Base-by-base conservation (phyloP, 164 flowering plant species). In the Cinnamomum micranthum region DNA sequence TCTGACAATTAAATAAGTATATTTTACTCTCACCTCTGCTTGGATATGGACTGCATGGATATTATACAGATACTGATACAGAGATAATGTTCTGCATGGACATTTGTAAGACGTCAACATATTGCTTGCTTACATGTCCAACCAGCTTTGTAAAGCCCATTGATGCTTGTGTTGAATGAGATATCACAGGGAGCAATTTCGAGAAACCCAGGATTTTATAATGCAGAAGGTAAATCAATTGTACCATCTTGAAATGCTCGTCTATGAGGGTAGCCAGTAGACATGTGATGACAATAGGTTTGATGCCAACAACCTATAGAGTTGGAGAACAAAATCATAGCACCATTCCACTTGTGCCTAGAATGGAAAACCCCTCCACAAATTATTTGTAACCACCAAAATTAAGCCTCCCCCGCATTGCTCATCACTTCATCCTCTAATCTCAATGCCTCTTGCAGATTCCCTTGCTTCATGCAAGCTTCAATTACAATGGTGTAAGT, bases 61-160 rank as follows among this genome's bases (percentile, higher is more conserved):
- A 35, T 35, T 35, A 35, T 35, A 35, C 47, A 35, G 10, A 35
- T 35, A 35, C 47, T 7, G 47, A 35, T 35, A 35, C 47, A 35
- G 47, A 35, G 47, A 35, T 6, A 35, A 35, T 35, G 47, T 7
- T 35, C 47, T 6, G 47, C 47, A 6, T 35, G 47, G 47, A 35
- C 10, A 35, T 35, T 35, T 35, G 47, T 35, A 35, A 35, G 47
- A 35, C 47, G 47, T 83, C 69, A 92, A 50, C 82, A 23, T 78
- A 51, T 77, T 81, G 55, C 66, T 79, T 65, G 94, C 93, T 84
- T 80, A 31, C 81, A 65, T 71, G 88, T 81, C 27, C 70, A 81
- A 20, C 92, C 90, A 70, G 71, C 83, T 82, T 86, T 89, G 82
- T 92, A 88, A 66, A 93, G 80, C 23, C 93, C 93, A 79, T 78